Percentiles rank a stretch among this genome's conserved stretches.
Evolutionary conservation across 352 stramenopile species (phyloP).

Genomic region (Phytophthora citricola): DNA sequence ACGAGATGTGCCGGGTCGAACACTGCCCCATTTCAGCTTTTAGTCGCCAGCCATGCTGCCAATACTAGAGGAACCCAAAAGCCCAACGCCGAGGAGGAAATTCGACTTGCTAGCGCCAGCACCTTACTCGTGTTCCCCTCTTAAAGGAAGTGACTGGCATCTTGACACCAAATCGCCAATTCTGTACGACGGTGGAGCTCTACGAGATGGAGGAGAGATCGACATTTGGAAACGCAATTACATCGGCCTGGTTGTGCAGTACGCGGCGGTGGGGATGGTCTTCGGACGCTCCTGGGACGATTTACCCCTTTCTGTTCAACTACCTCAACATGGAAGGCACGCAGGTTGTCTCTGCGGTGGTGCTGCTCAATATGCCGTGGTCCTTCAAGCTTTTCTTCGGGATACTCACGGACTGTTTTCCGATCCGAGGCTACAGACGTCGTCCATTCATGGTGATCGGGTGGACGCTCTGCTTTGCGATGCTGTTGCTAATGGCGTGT

Average conservation of each 20-base stretch:
- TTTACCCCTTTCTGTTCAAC: conserved; percentile 58
- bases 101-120: conserved; percentile 16
- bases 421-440: conserved; percentile 59
- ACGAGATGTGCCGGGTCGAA: not conserved
- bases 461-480: conserved; percentile 50
- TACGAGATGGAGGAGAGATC: conserved; percentile 26
- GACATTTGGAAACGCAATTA: conserved; percentile 49
- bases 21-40: conserved; percentile 14
- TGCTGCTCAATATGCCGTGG: conserved; percentile 57
- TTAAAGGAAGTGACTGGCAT: conserved; percentile 24
- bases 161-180: conserved; percentile 22
- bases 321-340: conserved; percentile 62
- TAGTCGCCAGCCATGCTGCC: conserved; percentile 18
- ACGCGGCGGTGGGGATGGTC: conserved; percentile 49
- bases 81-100: conserved; percentile 8
- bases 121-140: conserved; percentile 7
- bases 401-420: conserved; percentile 55
- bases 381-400: conserved; percentile 69
- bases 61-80: conserved; percentile 28
- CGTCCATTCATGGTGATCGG: conserved; percentile 69
- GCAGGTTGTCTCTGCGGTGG: conserved; percentile 43
- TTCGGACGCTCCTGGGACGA: conserved; percentile 42
- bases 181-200: conserved; percentile 27
- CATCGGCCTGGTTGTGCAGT: conserved; percentile 53
- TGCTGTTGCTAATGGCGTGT: conserved; percentile 53